Percentiles rank a stretch among this genome's conserved stretches.
These are phyloP conservation scores for Cryptosporidium baileyi DNA, from an alignment of 169 alveolate genomes.

Conservation along the genomic window DNA sequence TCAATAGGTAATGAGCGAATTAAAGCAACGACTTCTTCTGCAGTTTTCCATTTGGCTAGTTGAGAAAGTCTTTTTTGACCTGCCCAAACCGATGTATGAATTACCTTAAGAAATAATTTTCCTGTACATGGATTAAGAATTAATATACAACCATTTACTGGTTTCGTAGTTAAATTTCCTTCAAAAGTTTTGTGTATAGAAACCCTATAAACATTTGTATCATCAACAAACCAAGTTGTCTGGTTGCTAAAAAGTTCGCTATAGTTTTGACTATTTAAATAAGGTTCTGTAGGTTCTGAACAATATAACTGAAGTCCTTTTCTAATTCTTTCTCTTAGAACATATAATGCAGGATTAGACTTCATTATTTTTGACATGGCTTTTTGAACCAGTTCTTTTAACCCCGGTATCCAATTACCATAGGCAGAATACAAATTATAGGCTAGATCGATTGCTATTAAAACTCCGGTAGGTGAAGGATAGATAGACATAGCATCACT, in stretches of 20 bases:
- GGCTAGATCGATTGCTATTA: constrained; percentile 98
- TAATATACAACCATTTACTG: constrained; percentile 99
- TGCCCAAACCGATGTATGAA: constrained; percentile 99
- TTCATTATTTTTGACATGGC: constrained; percentile 99
- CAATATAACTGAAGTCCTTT: constrained; percentile 99
- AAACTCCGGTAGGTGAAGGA: constrained; percentile 98
- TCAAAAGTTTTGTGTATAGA: constrained; percentile 99
- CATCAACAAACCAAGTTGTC: constrained; percentile 99
- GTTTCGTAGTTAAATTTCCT: constrained; percentile 99
- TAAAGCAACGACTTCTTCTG: constrained; percentile 99
- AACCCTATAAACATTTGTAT: constrained; percentile 99
- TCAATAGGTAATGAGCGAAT: constrained; percentile 99
- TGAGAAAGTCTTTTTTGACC: constrained; percentile 99
- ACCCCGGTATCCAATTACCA: constrained; percentile 99
- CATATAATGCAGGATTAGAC: constrained; percentile 99
- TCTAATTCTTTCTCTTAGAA: constrained; percentile 98
- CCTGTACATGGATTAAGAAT: constrained; percentile 99
- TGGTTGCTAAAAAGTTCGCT: constrained; percentile 98
- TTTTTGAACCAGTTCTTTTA: constrained; percentile 92
- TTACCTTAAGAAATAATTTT: constrained; percentile 97
- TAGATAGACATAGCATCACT: constrained; percentile 98
- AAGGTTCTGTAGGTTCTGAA: constrained; percentile 99
- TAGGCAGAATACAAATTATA: constrained; percentile 98
- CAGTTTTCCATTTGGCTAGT: constrained; percentile 99
- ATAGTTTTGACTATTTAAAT: constrained; percentile 96